These are phyloP conservation scores for Saccharomyces uvarum DNA, from an alignment of 1,139 yeast species.

Conservation along the genomic window DNA sequence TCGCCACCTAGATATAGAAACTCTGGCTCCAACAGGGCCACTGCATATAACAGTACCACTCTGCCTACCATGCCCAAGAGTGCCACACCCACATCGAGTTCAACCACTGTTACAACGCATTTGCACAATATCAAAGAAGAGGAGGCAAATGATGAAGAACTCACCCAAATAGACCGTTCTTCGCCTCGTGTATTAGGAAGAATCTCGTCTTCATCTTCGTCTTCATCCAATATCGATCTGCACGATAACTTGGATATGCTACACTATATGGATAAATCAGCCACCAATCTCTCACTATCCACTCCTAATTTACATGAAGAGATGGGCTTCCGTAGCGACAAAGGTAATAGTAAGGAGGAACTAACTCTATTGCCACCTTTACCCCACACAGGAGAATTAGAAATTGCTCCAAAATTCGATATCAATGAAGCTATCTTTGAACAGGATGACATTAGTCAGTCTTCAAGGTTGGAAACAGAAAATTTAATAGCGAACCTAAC, in stretches of 20 bases:
- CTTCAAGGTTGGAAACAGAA: background rate
- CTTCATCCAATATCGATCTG: background rate
- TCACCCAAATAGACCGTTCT: constrained; percentile 4
- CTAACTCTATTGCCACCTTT: constrained; percentile 27
- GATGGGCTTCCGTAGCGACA: background rate
- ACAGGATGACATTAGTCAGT: background rate
- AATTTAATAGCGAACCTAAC: background rate
- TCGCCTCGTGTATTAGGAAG: background rate
- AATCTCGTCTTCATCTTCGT: background rate
- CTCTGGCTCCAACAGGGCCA: background rate
- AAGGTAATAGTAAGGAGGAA: constrained; percentile 15
- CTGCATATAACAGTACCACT: background rate
- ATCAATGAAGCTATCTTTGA: constrained; percentile 4
- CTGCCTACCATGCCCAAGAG: background rate
- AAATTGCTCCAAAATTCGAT: constrained; percentile 2
- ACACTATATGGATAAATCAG: background rate
- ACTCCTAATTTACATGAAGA: background rate
- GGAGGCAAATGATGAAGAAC: constrained; percentile 13
- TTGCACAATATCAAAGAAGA: constrained; percentile 26
- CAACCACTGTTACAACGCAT: constrained; percentile 5
- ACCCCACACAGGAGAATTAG: constrained; percentile 17
- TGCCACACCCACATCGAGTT: background rate
- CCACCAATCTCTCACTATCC: background rate
- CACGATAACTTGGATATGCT: background rate
- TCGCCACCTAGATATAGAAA: background rate